Base-by-base conservation (phyloP, 768 basidiomycete genomes). In the Suillus alpinus region DNA sequence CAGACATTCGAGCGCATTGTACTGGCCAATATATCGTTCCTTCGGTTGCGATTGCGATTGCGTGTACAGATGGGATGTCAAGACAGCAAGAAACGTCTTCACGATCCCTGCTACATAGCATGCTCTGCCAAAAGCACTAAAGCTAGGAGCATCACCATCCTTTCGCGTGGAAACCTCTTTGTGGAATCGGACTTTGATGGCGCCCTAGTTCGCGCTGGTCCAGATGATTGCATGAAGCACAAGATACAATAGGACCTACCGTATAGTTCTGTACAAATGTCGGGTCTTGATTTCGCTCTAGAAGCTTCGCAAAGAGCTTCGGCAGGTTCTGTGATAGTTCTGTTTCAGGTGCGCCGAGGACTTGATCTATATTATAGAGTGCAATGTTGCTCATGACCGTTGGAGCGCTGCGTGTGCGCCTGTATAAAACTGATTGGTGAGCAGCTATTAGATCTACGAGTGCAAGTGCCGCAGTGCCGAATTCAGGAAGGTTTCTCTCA, bases 41-140 rank as follows among this genome's bases (percentile, higher is more conserved):
- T 58, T 58, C 10, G 43, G 55, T 14, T n/a, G 58, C 65, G 47
- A 59, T 61, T 41, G 58, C 62, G 47, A 58, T 56, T 41, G 58
- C 62, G 43, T 53, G 53, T 36, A 65, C 57, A n/a, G 46, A 62
- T 32, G 63, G 41, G 34, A 64, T 10, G 51, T 69, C 9, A 68
- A 59, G 23, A 75, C 52, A 26, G 60, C 61, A 20, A 73, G 55
- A 58, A 74, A 61, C 3, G 68, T 63, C 47, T 68, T 69, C 16
- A 71, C 71, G 46, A 75, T 68, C 4, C 74, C 74, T 16, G 68
- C 57, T 5, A 66, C 57, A 29, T 69, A 50, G 16, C 69, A 70
- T 47, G 67, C 66, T 26, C 63, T 62, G 40, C 60, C 66, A 37
- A 74, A 73, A 6, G 37, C 43, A 52, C 62, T 63, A 14, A 57